Base-by-base conservation (phyloP, 768 basidiomycete genomes). In the Termitomyces sp. region DNA sequence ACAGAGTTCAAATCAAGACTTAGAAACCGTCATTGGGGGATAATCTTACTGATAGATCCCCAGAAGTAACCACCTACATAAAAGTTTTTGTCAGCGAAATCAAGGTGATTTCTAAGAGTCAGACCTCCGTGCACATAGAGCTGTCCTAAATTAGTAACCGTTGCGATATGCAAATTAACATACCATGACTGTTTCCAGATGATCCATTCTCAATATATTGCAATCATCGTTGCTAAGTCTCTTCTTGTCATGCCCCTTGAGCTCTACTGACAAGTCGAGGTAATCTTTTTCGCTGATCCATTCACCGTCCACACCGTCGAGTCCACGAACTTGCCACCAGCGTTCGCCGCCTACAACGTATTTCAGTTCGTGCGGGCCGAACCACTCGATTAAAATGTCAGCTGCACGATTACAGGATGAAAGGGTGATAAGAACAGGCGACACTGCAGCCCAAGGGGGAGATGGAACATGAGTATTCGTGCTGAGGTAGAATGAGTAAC, bases 291-390 rank as follows among this genome's bases (percentile, higher is more conserved):
- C 77, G 1, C 82, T 79, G 29, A 85, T 74, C 83, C 83, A 84
- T 66, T 85, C 83, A 2, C 73, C 82, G 58, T 90, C 87, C 1
- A 90, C 72, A 2, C 88, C 88, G 55, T 82, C 79, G 31, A 88
- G 71, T 7, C 86, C 86, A 41, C 88, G 78, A 33, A 90, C 84
- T 70, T 91, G 89, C 91, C 90, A 92, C 91, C 90, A 93, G 56
- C 84, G 77, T 56, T 83, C 82, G 2, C 90, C 91, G 28, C 91
- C 91, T 10, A 88, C 85, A 15, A 89, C 81, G 29, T 75, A 69
- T 65, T 81, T 79, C 29, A 90, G 78, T 60, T 86, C 82, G 33
- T 88, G 87, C 82, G 36, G 36, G 10, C 51, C 26, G 5, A 51
- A 39, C 36, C 51, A 51, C 28, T 51, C 26, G 2, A 39, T 28